Base-by-base conservation (phyloP, 2,329 filamentous ascomycete genomes). In the Stromatinia cepivora region DNA sequence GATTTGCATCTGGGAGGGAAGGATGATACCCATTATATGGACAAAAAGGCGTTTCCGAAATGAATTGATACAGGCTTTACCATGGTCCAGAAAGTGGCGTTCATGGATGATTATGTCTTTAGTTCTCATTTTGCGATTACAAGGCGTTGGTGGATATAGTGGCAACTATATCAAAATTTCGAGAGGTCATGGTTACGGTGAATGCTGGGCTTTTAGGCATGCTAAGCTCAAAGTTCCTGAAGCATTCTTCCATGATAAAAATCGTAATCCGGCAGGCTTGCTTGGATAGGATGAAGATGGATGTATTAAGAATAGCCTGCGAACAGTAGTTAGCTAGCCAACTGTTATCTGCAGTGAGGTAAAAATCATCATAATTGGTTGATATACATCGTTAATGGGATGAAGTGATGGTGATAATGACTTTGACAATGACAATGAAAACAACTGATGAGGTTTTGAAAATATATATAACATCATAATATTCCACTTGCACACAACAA, bases 21-120 rank as follows among this genome's bases (percentile, higher is more conserved):
- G 48, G 46, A 68, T 64, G 66, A 68, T 68, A 68, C 66, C 66
- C 66, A 36, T 54, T 31, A 56, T 17, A 68, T 63, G 66, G 66
- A 68, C 17, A 68, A 54, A 42, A 63, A 63, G 66, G 66, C 66
- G 66, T 68, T 68, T 64, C 45, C 25, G n/a, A 53, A 45, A 46
- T 56, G 48, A 25, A 54, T 46, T 48, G 48, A 63, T 56, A 54
- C 36, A 56, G 42, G 58, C 17, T 46, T 68, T 36, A 52, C 46
- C 10, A 25, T n/a, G 57, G 34, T 56, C 53, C 22, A 53, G 25
- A 63, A 42, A 54, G 36, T 15, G 66, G 66, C 66, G 58, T 68
- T 64, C 20, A 36, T 42, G 66, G 57, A 54, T 31, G 58, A 61
- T 11, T 1, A 6, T 42, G 46, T 39, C 42, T 65, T 42, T 34